Evolutionary conservation across 352 stramenopile species (phyloP).

Genomic region (Pythium pyrilobum): DNA sequence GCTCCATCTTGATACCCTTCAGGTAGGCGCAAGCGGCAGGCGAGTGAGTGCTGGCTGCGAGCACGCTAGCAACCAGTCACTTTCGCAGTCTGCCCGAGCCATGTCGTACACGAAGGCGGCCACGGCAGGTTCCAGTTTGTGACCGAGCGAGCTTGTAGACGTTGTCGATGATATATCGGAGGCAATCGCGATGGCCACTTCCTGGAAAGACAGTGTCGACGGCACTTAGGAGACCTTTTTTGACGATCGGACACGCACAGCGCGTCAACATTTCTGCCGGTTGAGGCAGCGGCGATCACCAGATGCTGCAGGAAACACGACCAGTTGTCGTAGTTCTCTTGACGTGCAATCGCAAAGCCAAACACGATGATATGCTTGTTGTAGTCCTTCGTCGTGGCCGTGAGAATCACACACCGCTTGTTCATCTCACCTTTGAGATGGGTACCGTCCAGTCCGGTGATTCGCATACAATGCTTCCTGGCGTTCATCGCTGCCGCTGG

Average conservation of each 20-base stretch:
- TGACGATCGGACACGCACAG: slow-evolving; percentile 3
- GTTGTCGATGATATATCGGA: slow-evolving; percentile 9
- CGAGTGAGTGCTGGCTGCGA: background rate
- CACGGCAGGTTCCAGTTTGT: background rate
- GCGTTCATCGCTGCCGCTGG: background rate
- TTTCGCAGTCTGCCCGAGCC: slow-evolving; percentile 3
- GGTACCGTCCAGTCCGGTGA: slow-evolving; percentile 14
- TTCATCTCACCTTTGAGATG: slow-evolving; percentile 29
- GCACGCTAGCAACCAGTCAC: background rate
- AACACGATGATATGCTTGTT: slow-evolving; percentile 15
- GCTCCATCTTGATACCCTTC: background rate
- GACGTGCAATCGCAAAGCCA: slow-evolving; percentile 9
- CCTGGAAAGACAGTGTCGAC: slow-evolving; percentile 1
- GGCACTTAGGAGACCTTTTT: background rate
- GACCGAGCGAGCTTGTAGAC: background rate
- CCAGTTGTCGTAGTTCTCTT: slow-evolving; percentile 26
- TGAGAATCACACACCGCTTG: slow-evolving; percentile 12
- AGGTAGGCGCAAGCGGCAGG: background rate
- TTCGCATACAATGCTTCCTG: background rate
- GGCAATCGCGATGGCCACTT: slow-evolving; percentile 1
- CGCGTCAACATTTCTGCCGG: background rate
- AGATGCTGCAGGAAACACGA: slow-evolving; percentile 7
- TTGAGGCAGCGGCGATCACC: background rate
- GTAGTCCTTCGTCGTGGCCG: slow-evolving; percentile 20
- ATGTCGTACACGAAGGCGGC: slow-evolving; percentile 3